These are phyloP conservation scores for Malassezia globosa DNA, from an alignment of 1,284 basidiomycete species.

Conservation along the genomic window DNA sequence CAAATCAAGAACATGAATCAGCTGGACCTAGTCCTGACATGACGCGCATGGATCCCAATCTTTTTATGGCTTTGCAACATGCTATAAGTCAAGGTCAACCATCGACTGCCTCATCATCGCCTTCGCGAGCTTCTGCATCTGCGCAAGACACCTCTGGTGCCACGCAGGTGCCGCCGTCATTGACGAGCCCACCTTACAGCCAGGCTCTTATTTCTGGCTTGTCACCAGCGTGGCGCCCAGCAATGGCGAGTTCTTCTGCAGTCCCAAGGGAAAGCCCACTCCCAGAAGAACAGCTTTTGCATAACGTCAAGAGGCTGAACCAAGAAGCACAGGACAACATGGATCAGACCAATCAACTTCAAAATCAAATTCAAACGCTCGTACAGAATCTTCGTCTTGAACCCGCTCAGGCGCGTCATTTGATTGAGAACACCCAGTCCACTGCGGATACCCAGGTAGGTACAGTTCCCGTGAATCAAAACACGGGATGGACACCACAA, in stretches of 20 bases:
- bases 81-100: background rate
- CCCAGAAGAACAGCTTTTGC: conserved; percentile 18
- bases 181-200: background rate
- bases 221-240: background rate
- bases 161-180: background rate
- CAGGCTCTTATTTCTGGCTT: background rate
- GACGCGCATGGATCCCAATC: background rate
- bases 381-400: conserved; percentile 61
- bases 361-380: conserved; percentile 61
- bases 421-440: background rate
- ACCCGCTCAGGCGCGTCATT: background rate
- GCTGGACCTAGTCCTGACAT: background rate
- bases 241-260: background rate
- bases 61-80: background rate
- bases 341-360: conserved; percentile 61
- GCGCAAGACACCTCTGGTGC: background rate
- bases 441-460: background rate
- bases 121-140: background rate
- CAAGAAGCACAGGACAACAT: conserved; percentile 57
- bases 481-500: background rate
- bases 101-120: background rate
- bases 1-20: background rate
- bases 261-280: background rate
- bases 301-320: conserved; percentile 53
- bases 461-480: background rate